Evolutionary conservation across 108 stramenopile species (phyloP).

Genomic region (Pseudonitzschia multiseries): DNA sequence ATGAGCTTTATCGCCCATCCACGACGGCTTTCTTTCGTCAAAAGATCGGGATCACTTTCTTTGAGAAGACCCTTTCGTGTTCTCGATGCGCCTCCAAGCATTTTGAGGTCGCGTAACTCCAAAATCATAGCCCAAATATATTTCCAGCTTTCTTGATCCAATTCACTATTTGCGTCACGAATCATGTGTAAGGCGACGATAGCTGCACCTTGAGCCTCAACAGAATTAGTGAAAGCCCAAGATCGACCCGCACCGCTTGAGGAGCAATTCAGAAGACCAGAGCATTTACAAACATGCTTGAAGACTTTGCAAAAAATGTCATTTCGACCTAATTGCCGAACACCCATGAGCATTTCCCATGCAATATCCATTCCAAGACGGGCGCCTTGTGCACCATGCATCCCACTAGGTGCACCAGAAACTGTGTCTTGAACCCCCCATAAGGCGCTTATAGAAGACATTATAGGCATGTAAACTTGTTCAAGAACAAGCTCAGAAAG

Average conservation of each 20-base stretch:
- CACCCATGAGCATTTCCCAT: slow-evolving; percentile 69
- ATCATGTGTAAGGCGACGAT: slow-evolving; percentile 65
- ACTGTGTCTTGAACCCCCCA: slow-evolving; percentile 53
- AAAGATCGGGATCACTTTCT: slow-evolving; percentile 76
- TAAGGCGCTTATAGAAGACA: slow-evolving; percentile 78
- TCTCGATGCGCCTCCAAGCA: slow-evolving; percentile 38
- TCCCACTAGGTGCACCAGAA: slow-evolving; percentile 36
- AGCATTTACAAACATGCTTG: slow-evolving; percentile 58
- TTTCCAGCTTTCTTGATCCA: slow-evolving; percentile 83
- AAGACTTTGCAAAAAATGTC: slow-evolving; percentile 84
- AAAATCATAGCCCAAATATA: slow-evolving; percentile 75
- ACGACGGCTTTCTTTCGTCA: slow-evolving; percentile 48
- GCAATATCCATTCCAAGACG: slow-evolving; percentile 85
- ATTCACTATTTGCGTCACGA: slow-evolving; percentile 55
- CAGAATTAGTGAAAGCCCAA: slow-evolving; percentile 55
- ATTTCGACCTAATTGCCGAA: slow-evolving; percentile 57
- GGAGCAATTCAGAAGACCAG: slow-evolving; percentile 64
- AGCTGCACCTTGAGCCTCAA: slow-evolving; percentile 76
- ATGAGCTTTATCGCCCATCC: slow-evolving; percentile 60
- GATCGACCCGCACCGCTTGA: slow-evolving; percentile 40
- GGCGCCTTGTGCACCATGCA: slow-evolving; percentile 67
- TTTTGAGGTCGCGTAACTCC: slow-evolving; percentile 78
- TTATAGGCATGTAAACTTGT: slow-evolving; percentile 75
- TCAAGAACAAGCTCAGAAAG: slow-evolving; percentile 81
- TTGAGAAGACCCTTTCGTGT: slow-evolving; percentile 36